phyloP scores from a whole-genome alignment of 371 early-diverging fungal species.

The Saksenaea oblongispora region DNA sequence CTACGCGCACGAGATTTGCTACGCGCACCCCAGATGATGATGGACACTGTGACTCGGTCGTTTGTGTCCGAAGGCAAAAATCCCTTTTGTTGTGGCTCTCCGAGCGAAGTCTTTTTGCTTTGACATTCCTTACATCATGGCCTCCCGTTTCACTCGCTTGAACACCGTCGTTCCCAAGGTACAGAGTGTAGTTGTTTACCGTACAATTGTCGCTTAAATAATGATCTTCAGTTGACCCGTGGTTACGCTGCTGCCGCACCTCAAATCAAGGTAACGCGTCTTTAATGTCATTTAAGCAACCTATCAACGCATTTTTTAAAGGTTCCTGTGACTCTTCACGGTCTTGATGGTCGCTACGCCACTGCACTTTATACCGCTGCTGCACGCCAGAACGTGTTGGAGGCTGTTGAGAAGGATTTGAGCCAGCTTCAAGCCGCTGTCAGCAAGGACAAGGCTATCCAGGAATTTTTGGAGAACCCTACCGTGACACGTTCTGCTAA shows the following conservation, averaged over 20 bases:
- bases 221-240: constrained; percentile 48
- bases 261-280: constrained; percentile 47
- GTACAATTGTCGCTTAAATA: constrained; percentile 7
- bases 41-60: too few relatives aligned
- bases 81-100: not conserved
- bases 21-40: too few relatives aligned
- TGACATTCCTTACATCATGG: constrained; percentile 26
- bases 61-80: not conserved
- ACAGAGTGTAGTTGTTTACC: constrained; percentile 2
- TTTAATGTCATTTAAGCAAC: not conserved
- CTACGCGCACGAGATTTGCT: too few relatives aligned
- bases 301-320: constrained; percentile 25
- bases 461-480: constrained; percentile 84
- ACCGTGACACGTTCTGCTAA: constrained; percentile 78
- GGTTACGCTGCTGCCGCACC: constrained; percentile 58
- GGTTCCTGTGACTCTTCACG: constrained; percentile 87
- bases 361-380: constrained; percentile 97
- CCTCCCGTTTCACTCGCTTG: constrained; percentile 52
- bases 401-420: constrained; percentile 88
- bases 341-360: constrained; percentile 97
- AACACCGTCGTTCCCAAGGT: constrained; percentile 50
- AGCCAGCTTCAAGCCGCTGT: constrained; percentile 66
- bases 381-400: constrained; percentile 78
- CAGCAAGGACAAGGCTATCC: constrained; percentile 74
- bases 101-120: not conserved